phyloP scores from a whole-genome alignment of 805 yeast species.

The Yarrowia porcina region DNA sequence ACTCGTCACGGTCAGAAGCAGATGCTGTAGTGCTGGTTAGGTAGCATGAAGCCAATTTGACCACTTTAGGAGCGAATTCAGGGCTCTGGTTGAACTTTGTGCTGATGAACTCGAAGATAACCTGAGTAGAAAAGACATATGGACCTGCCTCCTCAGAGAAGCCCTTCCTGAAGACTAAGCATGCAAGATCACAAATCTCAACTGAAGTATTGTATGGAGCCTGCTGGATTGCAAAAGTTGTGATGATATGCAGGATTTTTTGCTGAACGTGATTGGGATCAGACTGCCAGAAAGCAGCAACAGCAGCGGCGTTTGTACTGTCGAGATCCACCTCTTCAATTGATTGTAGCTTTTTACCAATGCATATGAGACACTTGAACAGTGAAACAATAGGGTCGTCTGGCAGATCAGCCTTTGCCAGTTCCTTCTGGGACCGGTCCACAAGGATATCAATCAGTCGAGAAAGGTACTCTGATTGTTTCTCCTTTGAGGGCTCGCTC shows the following conservation, averaged over 20 bases:
- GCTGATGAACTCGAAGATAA: conserved; percentile 44
- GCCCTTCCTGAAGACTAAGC: conserved; percentile 61
- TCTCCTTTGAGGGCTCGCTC: conserved; percentile 31
- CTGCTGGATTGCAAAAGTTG: conserved; percentile 44
- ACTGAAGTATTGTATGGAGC: conserved; percentile 44
- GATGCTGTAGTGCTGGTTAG: conserved; percentile 28
- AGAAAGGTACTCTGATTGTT: conserved; percentile 39
- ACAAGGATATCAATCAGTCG: conserved; percentile 35
- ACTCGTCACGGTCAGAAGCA: not conserved
- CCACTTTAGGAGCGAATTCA: conserved; percentile 31
- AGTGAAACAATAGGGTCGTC: conserved; percentile 47
- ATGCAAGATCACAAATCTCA: conserved; percentile 58
- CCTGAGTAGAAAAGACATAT: conserved; percentile 49
- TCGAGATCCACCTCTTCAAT: conserved; percentile 52
- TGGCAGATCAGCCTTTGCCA: not conserved
- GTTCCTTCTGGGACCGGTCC: conserved; percentile 26
- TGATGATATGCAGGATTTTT: conserved; percentile 44
- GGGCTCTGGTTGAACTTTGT: conserved; percentile 38
- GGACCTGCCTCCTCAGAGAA: conserved; percentile 67
- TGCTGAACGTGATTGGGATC: conserved; percentile 41
- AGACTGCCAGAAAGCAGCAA: conserved; percentile 33
- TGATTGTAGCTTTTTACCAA: conserved; percentile 65
- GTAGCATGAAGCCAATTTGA: conserved; percentile 36
- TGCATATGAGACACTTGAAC: conserved; percentile 59
- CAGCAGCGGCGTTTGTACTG: not conserved